phyloP scores from a whole-genome alignment of 345 rosid genomes.

The Camelina neglecta region DNA sequence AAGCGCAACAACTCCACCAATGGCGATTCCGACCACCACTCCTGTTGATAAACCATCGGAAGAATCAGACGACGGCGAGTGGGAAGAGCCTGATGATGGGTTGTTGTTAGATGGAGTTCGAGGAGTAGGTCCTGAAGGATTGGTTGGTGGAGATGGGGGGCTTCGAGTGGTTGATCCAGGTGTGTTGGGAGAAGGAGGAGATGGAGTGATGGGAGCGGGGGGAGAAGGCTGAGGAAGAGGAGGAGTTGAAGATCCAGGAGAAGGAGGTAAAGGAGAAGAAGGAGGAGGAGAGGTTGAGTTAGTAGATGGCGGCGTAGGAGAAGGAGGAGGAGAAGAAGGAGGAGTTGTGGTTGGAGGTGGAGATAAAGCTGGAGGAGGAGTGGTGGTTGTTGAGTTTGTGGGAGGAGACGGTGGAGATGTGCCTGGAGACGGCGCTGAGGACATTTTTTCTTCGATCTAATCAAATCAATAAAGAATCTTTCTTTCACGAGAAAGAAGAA shows the following conservation, averaged over 20 bases:
- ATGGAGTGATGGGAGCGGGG: constrained; percentile 44
- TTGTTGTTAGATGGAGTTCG: constrained; percentile 31
- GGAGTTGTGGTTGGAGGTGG: constrained; percentile 48
- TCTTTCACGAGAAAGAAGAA: background rate
- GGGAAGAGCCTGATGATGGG: constrained; percentile 40
- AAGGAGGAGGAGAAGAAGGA: constrained; percentile 49
- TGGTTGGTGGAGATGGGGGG: constrained; percentile 33
- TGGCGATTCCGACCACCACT: constrained; percentile 66
- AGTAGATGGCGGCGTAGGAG: constrained; percentile 45
- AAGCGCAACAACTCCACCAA: constrained; percentile 62
- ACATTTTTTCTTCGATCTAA: constrained; percentile 49
- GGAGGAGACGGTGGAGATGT: constrained; percentile 52
- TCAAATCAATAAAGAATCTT: constrained; percentile 16
- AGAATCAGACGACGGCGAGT: constrained; percentile 46
- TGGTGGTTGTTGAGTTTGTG: constrained; percentile 44
- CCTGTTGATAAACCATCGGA: constrained; percentile 53
- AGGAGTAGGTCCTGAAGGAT: constrained; percentile 32
- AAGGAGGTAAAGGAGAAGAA: constrained; percentile 44
- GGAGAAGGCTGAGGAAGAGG: constrained; percentile 54
- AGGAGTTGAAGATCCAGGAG: constrained; percentile 29
- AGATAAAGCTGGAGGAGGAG: constrained; percentile 47
- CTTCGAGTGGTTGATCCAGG: constrained; percentile 24
- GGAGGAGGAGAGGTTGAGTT: constrained; percentile 45
- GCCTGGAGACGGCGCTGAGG: constrained; percentile 58
- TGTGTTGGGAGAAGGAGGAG: constrained; percentile 45